These are phyloP conservation scores for Amanita jacksonii DNA, from an alignment of 768 basidiomycete species.

Conservation along the genomic window DNA sequence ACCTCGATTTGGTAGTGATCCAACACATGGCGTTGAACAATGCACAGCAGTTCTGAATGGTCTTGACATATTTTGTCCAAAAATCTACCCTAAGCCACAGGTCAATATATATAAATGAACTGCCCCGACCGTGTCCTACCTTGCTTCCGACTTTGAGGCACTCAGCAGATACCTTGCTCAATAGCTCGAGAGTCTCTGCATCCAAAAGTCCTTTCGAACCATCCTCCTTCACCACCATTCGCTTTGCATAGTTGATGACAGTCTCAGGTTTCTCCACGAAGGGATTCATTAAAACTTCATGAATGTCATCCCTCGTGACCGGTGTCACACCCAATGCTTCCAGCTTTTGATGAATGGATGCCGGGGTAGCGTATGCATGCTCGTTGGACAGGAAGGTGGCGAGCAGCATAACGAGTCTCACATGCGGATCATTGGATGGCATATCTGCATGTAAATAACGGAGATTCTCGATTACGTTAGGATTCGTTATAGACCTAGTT, in stretches of 20 bases:
- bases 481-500: slow-evolving; percentile 53
- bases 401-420: slow-evolving; percentile 67
- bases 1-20: slow-evolving; percentile 41
- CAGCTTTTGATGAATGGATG: slow-evolving; percentile 37
- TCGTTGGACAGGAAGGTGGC: slow-evolving; percentile 45
- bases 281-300: slow-evolving; percentile 55
- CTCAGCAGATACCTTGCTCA: slow-evolving; percentile 48
- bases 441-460: slow-evolving; percentile 60
- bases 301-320: slow-evolving; percentile 47
- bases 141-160: slow-evolving; percentile 58
- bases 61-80: slow-evolving; percentile 45
- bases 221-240: slow-evolving; percentile 25
- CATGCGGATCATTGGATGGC: slow-evolving; percentile 47
- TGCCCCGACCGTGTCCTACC: slow-evolving; percentile 20
- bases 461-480: slow-evolving; percentile 40
- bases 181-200: slow-evolving; percentile 34
- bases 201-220: slow-evolving; percentile 31
- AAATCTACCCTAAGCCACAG: slow-evolving; percentile 45
- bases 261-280: slow-evolving; percentile 52
- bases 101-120: not conserved
- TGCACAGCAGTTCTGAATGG: slow-evolving; percentile 31
- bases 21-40: slow-evolving; percentile 36
- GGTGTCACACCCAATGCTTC: slow-evolving; percentile 47
- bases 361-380: slow-evolving; percentile 20
- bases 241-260: slow-evolving; percentile 40